Percentiles rank a stretch among this genome's conserved stretches.
phyloP scores from a whole-genome alignment of 2,329 filamentous ascomycete species.

The Diaporthe aspalathi region DNA sequence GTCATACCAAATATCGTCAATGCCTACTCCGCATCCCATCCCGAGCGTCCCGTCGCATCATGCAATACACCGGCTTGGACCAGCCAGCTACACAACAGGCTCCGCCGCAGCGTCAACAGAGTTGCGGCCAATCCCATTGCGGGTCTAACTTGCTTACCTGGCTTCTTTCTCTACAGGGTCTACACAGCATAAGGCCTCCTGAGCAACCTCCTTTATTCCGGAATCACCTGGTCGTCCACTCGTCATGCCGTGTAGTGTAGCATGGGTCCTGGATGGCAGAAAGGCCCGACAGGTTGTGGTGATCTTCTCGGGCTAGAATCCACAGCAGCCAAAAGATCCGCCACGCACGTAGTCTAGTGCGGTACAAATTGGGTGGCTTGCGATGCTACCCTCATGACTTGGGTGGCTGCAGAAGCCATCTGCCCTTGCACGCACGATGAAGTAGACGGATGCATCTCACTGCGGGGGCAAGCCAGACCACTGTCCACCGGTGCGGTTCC shows the following conservation, averaged over 20 bases:
- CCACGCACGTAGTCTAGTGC: not conserved
- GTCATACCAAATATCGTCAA: too few species aligned
- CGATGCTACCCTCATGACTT: constrained; percentile 31
- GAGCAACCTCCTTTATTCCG: not conserved
- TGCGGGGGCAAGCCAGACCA: constrained; percentile 17
- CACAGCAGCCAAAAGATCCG: not conserved
- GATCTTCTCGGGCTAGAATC: not conserved
- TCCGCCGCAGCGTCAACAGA: not conserved
- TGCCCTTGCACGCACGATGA: not conserved
- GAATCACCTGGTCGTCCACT: not conserved
- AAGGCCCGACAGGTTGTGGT: not conserved
- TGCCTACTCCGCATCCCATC: constrained; percentile 17
- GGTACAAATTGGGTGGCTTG: too few species aligned
- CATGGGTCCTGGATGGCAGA: not conserved
- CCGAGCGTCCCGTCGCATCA: constrained; percentile 22
- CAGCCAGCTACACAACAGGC: not conserved
- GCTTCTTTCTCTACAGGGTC: too few species aligned
- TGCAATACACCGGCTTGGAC: not conserved
- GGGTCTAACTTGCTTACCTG: not conserved
- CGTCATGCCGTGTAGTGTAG: not conserved
- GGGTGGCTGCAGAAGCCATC: constrained; percentile 16
- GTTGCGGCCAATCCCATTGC: not conserved
- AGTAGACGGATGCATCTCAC: constrained; percentile 3
- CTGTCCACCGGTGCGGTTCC: constrained; percentile 4
- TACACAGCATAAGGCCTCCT: not conserved